Percentiles rank a stretch among this genome's conserved stretches.
Evolutionary conservation across 148 eudicot species (phyloP).

Genomic region (Simmondsia chinensis): DNA sequence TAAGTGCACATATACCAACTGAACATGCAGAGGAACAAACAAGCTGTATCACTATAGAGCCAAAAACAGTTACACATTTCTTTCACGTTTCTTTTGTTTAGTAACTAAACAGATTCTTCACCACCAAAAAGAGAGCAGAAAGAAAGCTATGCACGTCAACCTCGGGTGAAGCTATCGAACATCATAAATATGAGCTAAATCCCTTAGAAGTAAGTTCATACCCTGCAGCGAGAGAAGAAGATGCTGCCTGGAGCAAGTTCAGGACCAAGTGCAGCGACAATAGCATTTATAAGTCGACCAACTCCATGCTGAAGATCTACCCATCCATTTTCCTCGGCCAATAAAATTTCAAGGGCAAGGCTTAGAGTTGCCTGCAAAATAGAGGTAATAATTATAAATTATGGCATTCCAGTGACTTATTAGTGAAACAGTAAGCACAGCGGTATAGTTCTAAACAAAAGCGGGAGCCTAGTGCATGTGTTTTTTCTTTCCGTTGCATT

Average conservation of each 20-base stretch:
- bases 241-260: slow-evolving; percentile 97
- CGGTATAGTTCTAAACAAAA: no score
- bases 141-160: no score
- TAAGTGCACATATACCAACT: no score
- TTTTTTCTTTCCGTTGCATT: no score
- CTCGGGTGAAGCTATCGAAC: neutral
- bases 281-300: slow-evolving; percentile 94
- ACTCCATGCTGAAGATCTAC: slow-evolving; percentile 92
- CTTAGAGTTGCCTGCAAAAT: slow-evolving; percentile 73
- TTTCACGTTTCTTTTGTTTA: no score
- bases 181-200: neutral
- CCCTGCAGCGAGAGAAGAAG: slow-evolving; percentile 99
- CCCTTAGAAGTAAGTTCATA: slow-evolving; percentile 11
- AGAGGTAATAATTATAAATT: slow-evolving; percentile 3
- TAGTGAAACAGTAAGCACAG: neutral
- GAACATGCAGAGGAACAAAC: no score
- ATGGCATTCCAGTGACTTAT: neutral
- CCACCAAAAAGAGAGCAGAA: no score
- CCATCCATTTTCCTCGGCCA: slow-evolving; percentile 87
- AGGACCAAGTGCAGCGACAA: slow-evolving; percentile 98
- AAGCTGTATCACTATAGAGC: no score
- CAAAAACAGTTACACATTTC: no score
- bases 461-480: no score
- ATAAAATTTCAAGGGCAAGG: slow-evolving; percentile 84
- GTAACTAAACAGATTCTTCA: no score